These are phyloP conservation scores for Acanthamoeba lenticulata DNA, from an alignment of 208 protist genomes.

Conservation along the genomic window DNA sequence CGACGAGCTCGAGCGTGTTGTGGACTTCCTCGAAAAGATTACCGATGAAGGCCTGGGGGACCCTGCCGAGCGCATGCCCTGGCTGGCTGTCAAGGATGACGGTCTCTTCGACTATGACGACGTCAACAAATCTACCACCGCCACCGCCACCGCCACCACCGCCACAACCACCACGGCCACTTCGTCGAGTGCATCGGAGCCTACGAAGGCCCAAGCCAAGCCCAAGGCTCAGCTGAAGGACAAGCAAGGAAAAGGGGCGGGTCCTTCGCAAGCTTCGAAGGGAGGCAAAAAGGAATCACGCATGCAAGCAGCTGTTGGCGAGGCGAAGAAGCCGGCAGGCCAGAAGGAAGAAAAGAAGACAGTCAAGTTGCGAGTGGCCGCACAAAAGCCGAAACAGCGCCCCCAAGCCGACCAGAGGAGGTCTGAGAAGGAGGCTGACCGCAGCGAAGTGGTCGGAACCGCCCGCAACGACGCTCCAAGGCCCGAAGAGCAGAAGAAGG, in stretches of 20 bases:
- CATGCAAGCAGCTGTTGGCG: not conserved
- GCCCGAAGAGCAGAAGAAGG: not conserved
- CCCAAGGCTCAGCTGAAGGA: not conserved
- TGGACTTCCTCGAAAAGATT: conserved; percentile 19
- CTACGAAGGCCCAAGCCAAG: not conserved
- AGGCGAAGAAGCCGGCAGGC: not conserved
- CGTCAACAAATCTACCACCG: too few relatives aligned
- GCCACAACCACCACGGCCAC: not conserved
- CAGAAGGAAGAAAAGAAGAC: not conserved
- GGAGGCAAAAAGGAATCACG: not conserved
- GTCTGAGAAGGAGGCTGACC: not conserved
- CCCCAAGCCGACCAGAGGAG: not conserved
- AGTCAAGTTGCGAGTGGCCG: not conserved
- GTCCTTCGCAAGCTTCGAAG: not conserved
- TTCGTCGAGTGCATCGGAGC: not conserved
- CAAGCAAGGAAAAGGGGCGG: not conserved
- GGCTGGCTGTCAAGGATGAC: not conserved
- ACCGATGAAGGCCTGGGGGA: not conserved
- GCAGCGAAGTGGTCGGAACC: not conserved
- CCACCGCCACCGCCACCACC: not conserved
- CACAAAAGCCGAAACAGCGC: not conserved
- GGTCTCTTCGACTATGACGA: not conserved
- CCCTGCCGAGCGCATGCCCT: not conserved
- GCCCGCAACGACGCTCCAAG: not conserved
- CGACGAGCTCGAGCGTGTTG: conserved; percentile 22